These are phyloP conservation scores for Gracilariopsis chorda DNA, from an alignment of 23 red algal species.

Conservation along the genomic window DNA sequence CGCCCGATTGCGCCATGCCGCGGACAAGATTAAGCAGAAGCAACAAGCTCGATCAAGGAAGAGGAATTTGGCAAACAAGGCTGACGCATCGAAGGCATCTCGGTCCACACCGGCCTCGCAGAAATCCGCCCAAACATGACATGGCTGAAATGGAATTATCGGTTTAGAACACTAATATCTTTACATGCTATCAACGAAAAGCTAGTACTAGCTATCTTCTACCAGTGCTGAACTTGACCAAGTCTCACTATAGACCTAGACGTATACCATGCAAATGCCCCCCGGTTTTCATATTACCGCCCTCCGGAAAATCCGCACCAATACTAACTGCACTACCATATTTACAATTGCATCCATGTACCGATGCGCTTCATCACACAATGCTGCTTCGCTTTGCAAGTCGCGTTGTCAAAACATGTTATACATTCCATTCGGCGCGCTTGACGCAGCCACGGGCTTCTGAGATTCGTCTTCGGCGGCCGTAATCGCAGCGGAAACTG, in stretches of 20 bases:
- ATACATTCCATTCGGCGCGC: conserved; percentile 30
- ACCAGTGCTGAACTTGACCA: neutral
- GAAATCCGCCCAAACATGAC: no score
- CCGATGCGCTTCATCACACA: neutral
- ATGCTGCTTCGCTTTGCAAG: neutral
- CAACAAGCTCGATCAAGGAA: conserved; percentile 29
- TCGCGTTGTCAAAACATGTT: conserved; percentile 54
- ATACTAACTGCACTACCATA: neutral
- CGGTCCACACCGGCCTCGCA: neutral
- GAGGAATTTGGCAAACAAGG: neutral
- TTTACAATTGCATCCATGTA: conserved; percentile 1
- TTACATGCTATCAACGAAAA: conserved; percentile 32
- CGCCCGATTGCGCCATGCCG: neutral
- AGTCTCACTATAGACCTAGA: neutral
- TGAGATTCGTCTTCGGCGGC: neutral
- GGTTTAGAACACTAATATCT: neutral
- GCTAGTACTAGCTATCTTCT: conserved; percentile 24
- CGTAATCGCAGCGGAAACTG: conserved; percentile 41
- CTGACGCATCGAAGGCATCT: neutral
- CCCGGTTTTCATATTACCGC: neutral
- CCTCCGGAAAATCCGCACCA: conserved; percentile 7
- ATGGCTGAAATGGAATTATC: no score
- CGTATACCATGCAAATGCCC: neutral
- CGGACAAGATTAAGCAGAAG: conserved; percentile 26
- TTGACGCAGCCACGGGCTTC: neutral